Conservation (phyloP, 805 yeast genomes). For the Metschnikowia shivogae region DNA sequence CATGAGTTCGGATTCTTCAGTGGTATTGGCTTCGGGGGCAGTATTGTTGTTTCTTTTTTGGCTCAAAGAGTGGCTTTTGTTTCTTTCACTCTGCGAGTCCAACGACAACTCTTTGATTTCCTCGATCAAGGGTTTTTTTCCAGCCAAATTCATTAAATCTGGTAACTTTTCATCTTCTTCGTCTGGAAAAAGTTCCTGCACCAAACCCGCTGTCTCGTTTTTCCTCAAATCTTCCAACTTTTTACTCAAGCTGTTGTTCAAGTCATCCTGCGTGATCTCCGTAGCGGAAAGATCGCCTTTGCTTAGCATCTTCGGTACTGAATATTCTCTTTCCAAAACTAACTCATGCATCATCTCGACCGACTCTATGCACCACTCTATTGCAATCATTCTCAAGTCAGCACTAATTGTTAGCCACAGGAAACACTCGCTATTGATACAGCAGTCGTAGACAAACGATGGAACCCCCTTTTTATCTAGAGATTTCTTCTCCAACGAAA, state of each 20-base stretch:
- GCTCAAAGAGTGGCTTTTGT: not conserved
- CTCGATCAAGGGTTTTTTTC: constrained; percentile 45
- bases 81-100: not conserved
- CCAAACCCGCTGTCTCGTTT: constrained; percentile 40
- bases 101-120: constrained; percentile 42
- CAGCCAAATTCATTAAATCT: constrained; percentile 25
- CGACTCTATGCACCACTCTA: constrained; percentile 83
- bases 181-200: constrained; percentile 35
- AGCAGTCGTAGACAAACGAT: constrained; percentile 74
- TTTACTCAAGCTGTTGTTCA: constrained; percentile 36
- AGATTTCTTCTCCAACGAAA: constrained; percentile 53
- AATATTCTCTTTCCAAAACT: constrained; percentile 57
- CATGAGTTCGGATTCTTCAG: not conserved
- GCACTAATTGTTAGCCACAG: constrained; percentile 55
- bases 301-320: constrained; percentile 65
- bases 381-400: constrained; percentile 59
- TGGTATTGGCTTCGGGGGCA: too few species aligned
- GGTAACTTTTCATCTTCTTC: constrained; percentile 22
- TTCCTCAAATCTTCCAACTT: constrained; percentile 32
- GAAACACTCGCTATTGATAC: constrained; percentile 61
- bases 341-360: constrained; percentile 53
- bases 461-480: constrained; percentile 66
- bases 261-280: constrained; percentile 42
- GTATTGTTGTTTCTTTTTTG: not conserved
- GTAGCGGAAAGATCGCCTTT: constrained; percentile 60